Percentiles rank a stretch among this genome's conserved stretches.
phyloP scores from a whole-genome alignment of 2,329 filamentous ascomycete species.

The Xenoacremonium recifei region DNA sequence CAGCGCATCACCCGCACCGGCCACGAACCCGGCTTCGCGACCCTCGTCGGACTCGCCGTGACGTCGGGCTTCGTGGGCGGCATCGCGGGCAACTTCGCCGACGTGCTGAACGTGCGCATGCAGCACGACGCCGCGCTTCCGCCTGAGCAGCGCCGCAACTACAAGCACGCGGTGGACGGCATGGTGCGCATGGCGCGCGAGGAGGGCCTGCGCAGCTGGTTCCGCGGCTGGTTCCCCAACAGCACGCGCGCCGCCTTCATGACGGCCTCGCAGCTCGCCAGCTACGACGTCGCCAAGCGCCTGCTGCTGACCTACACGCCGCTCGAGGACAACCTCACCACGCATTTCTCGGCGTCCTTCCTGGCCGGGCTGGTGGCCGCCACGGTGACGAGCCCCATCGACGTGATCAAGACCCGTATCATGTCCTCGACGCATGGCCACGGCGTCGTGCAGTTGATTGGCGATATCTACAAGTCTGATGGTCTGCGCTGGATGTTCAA shows the following conservation, averaged over 20 bases:
- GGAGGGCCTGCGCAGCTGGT: conserved; percentile 75
- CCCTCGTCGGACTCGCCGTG: conserved; percentile 80
- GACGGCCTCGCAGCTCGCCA: conserved; percentile 81
- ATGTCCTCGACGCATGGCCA: conserved; percentile 64
- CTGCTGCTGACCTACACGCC: conserved; percentile 64
- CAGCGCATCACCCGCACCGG: conserved; percentile 50
- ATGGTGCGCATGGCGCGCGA: conserved; percentile 82
- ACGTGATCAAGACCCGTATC: conserved; percentile 85
- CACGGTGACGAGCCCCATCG: conserved; percentile 79
- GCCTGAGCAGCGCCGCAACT: conserved; percentile 72
- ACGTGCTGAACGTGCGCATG: conserved; percentile 98
- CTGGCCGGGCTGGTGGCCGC: conserved; percentile 81
- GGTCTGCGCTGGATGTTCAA: conserved; percentile 84
- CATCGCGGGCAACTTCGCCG: conserved; percentile 87
- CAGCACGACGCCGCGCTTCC: conserved; percentile 86
- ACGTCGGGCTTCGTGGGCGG: conserved; percentile 86
- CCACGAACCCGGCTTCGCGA: conserved; percentile 63
- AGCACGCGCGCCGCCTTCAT: conserved; percentile 79
- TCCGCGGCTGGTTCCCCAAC: conserved; percentile 85
- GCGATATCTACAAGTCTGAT: conserved; percentile 67
- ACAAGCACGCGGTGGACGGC: conserved; percentile 85
- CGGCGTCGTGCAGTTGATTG: conserved; percentile 58
- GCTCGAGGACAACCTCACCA: conserved; percentile 67
- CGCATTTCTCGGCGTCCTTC: conserved; percentile 76
- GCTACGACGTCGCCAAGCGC: conserved; percentile 80